phyloP scores from a whole-genome alignment of 2,329 filamentous ascomycete species.

The Dactylellina leptospora region DNA sequence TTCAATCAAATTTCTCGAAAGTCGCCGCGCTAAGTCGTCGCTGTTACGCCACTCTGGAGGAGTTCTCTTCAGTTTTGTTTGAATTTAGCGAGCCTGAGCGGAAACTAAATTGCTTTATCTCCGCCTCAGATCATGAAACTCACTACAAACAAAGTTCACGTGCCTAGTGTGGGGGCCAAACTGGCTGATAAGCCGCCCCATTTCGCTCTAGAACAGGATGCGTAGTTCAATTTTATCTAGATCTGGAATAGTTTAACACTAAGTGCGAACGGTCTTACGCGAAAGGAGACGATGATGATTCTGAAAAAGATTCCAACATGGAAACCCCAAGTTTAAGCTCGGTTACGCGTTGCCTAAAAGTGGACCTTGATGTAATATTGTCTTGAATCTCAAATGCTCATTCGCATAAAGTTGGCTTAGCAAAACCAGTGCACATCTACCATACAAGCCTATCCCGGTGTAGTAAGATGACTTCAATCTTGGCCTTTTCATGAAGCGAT shows the following conservation, averaged over 20 bases:
- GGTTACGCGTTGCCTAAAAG: background rate
- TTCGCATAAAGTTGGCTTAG: too few species aligned
- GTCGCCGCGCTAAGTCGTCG: background rate
- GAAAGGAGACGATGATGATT: background rate
- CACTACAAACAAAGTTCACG: conserved; percentile 2
- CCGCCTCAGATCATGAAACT: background rate
- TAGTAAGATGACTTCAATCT: too few species aligned
- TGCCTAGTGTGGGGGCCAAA: conserved; percentile 9
- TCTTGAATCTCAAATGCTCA: too few species aligned
- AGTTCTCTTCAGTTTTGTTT: conserved; percentile 21
- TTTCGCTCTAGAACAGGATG: too few species aligned
- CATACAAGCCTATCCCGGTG: too few species aligned
- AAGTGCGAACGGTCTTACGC: too few species aligned
- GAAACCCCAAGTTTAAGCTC: background rate
- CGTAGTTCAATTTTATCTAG: background rate
- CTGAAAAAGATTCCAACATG: background rate
- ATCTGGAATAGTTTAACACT: conserved; percentile 2
- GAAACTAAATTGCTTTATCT: conserved; percentile 26
- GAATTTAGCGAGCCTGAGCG: conserved; percentile 14
- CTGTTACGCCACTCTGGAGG: conserved; percentile 26
- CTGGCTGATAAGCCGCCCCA: too few species aligned
- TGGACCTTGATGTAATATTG: too few species aligned
- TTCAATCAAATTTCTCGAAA: too few species aligned
- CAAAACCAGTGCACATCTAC: too few species aligned
- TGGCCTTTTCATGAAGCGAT: too few species aligned